Evolutionary conservation across 73 alveolate species (phyloP).

Genomic region (Paramecium octaurelia): DNA sequence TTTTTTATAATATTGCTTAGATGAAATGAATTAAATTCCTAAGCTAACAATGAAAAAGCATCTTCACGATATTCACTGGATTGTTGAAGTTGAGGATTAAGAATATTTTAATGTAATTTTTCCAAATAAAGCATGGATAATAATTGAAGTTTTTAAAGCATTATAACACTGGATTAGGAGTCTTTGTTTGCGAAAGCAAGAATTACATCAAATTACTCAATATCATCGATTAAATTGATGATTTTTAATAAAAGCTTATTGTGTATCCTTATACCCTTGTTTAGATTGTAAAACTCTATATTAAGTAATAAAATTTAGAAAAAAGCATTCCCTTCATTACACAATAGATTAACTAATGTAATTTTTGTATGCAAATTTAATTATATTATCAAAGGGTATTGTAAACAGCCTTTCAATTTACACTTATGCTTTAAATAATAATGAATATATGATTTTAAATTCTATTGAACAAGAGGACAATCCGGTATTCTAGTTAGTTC

Average conservation of each 20-base stretch:
- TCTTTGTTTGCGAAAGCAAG: not conserved
- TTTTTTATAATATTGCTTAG: not conserved
- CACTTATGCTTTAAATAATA: not conserved
- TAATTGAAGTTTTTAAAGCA: not conserved
- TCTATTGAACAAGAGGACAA: not conserved
- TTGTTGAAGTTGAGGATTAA: not conserved
- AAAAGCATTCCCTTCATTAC: not conserved
- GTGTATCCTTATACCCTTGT: not conserved
- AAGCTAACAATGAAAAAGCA: not conserved
- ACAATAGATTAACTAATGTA: not conserved
- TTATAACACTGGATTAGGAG: not conserved
- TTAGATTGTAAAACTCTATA: not conserved
- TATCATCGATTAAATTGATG: conserved; percentile 6
- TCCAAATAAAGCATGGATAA: not conserved
- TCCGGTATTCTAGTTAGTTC: not conserved
- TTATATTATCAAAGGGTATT: not conserved
- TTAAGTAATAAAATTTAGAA: not conserved
- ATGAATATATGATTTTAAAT: not conserved
- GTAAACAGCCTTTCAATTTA: not conserved
- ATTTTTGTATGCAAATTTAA: conserved; percentile 18
- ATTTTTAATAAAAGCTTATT: conserved; percentile 19
- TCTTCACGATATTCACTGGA: not conserved
- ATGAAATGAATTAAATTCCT: not conserved
- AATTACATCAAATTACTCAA: not conserved
- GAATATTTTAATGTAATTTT: not conserved